Evolutionary conservation across 306 rosid genomes (phyloP).

Genomic region (Vigna reflexopilosa): DNA sequence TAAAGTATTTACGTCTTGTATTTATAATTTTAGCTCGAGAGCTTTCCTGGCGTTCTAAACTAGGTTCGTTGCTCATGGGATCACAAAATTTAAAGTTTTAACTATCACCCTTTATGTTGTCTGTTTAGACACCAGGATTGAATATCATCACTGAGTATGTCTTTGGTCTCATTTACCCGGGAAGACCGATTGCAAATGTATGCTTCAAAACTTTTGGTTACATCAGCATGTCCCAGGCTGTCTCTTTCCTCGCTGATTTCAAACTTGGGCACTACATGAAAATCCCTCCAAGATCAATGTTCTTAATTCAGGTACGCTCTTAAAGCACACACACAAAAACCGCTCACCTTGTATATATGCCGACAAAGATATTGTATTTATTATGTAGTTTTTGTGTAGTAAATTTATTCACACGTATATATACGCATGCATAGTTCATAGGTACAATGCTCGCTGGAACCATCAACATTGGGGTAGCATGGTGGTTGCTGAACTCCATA

Average conservation of each 20-base stretch:
- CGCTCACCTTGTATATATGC: background rate
- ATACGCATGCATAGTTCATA: slow-evolving; percentile 59
- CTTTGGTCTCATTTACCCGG: slow-evolving; percentile 77
- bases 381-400: slow-evolving; percentile 15
- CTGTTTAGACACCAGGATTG: slow-evolving; percentile 50
- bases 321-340: background rate
- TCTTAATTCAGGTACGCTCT: slow-evolving; percentile 71
- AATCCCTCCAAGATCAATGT: slow-evolving; percentile 93
- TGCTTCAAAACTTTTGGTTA: slow-evolving; percentile 90
- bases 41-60: background rate
- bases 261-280: slow-evolving; percentile 94
- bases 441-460: slow-evolving; percentile 91
- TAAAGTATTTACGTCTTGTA: background rate
- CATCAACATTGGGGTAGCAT: slow-evolving; percentile 72
- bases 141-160: slow-evolving; percentile 83
- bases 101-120: slow-evolving; percentile 21
- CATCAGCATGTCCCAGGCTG: slow-evolving; percentile 85
- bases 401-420: slow-evolving; percentile 32
- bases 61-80: background rate
- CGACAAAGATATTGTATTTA: background rate
- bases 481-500: slow-evolving; percentile 74
- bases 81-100: background rate
- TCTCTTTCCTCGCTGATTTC: slow-evolving; percentile 85
- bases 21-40: background rate
- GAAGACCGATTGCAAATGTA: slow-evolving; percentile 88